A percentile compares a stretch with the other conserved stretches of the same genome.
phyloP scores from a whole-genome alignment of 306 rosid genomes.

The Prunus davidiana region DNA sequence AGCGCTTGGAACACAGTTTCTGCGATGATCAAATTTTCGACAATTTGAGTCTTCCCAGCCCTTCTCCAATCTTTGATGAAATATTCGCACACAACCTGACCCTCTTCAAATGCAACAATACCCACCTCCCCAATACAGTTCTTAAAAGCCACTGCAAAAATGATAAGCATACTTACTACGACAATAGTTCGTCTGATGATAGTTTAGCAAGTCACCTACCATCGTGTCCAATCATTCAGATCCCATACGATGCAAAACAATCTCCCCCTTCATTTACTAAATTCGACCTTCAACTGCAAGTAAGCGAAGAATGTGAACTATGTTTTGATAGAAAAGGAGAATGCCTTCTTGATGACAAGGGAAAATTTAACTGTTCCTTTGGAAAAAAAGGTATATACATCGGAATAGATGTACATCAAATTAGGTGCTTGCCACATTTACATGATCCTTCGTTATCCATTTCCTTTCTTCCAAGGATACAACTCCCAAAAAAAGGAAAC shows the following conservation, averaged over 20 bases:
- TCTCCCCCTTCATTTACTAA: no score
- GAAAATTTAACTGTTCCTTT: not conserved
- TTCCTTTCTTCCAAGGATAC: not conserved
- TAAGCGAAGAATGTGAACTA: no score
- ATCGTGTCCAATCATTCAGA: no score
- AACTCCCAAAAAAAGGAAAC: not conserved
- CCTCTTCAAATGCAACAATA: not conserved
- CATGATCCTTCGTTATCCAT: not conserved
- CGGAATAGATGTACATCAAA: not conserved
- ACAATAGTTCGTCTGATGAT: no score
- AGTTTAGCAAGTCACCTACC: no score
- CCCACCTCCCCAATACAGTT: rapidly evolving
- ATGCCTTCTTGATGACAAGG: not conserved
- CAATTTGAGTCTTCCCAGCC: not conserved
- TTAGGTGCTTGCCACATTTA: not conserved
- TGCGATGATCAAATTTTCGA: not conserved
- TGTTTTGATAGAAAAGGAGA: no score
- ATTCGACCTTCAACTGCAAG: no score
- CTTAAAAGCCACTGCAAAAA: not conserved
- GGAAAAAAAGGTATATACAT: not conserved
- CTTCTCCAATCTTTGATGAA: no score
- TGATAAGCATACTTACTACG: no score
- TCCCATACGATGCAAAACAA: no score
- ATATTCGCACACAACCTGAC: not conserved
- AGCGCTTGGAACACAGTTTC: rapidly evolving